Percentiles rank a stretch among this genome's conserved stretches.
These are phyloP conservation scores for Fraxinus sp. DNA, from an alignment of 305 asterid genomes.

Conservation along the genomic window DNA sequence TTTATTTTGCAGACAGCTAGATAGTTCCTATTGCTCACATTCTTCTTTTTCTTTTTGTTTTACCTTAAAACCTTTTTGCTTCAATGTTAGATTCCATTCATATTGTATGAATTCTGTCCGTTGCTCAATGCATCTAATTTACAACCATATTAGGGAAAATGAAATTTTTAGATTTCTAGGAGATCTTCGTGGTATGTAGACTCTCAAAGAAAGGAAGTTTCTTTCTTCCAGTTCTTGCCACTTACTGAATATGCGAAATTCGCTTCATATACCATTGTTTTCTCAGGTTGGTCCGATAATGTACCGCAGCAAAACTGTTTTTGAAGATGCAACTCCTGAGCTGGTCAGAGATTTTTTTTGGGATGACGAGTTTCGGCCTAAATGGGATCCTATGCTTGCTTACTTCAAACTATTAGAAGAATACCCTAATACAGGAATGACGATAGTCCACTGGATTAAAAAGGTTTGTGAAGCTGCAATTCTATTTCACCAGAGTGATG, in stretches of 20 bases:
- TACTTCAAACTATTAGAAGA: constrained; percentile 77
- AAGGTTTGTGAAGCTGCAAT: constrained; percentile 56
- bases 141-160: not conserved
- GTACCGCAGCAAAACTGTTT: constrained; percentile 75
- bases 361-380: constrained; percentile 95
- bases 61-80: not conserved
- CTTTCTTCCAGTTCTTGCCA: not conserved
- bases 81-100: not conserved
- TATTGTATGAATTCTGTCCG: not conserved
- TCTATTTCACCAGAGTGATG: not conserved
- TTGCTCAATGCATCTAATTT: not conserved
- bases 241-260: not conserved
- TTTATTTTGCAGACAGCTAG: not conserved
- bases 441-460: constrained; percentile 89
- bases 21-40: not conserved
- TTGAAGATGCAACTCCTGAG: constrained; percentile 95
- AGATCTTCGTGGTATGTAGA: constrained; percentile 4
- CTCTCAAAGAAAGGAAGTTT: not conserved
- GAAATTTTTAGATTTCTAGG: not conserved
- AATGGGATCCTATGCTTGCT: constrained; percentile 95
- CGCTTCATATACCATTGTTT: constrained; percentile 17
- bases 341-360: constrained; percentile 94
- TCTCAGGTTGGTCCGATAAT: constrained; percentile 69
- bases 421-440: constrained; percentile 68
- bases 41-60: not conserved